Percentiles rank a stretch among this genome's conserved stretches.
Evolutionary conservation across 1,139 yeast genomes (phyloP).

Genomic region (Meyerozyma sp.): DNA sequence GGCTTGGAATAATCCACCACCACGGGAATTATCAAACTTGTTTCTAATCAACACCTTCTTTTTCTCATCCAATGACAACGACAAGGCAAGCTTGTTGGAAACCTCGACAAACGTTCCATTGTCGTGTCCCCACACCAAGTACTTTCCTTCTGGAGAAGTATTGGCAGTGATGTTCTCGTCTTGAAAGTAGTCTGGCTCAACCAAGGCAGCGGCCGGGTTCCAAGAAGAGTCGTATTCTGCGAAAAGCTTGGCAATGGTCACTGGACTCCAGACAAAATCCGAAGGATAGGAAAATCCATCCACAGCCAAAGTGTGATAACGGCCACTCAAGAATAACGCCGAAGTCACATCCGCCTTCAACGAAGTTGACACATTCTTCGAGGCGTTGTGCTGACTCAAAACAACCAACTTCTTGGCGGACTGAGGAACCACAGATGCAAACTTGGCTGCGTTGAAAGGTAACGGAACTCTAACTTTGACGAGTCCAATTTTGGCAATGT

Average conservation of each 20-base stretch:
- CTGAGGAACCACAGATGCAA: conserved; percentile 53
- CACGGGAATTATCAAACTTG: conserved; percentile 62
- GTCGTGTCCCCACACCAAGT: conserved; percentile 66
- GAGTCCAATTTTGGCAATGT: conserved; percentile 48
- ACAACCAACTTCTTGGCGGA: conserved; percentile 59
- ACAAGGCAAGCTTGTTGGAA: conserved; percentile 64
- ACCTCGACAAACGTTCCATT: conserved; percentile 49
- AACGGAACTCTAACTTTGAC: conserved; percentile 72
- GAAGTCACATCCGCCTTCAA: conserved; percentile 72
- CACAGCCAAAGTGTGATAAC: conserved; percentile 32
- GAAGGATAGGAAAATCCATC: conserved; percentile 50
- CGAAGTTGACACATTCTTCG: conserved; percentile 30
- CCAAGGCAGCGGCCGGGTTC: conserved; percentile 15
- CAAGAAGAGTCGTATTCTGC: conserved; percentile 36
- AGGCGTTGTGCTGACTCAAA: conserved; percentile 47
- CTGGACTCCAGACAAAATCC: conserved; percentile 53
- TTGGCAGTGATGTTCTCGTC: conserved; percentile 28
- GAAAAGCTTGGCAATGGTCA: conserved; percentile 47
- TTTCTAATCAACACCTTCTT: conserved; percentile 53
- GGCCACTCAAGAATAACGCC: conserved; percentile 55
- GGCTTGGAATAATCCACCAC: conserved; percentile 66
- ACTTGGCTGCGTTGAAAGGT: conserved; percentile 64
- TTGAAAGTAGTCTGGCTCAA: conserved; percentile 4
- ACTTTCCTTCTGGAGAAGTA: conserved; percentile 44
- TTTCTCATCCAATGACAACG: conserved; percentile 62